Base-by-base conservation (phyloP, 345 rosid genomes). In the Litchi chinensis region DNA sequence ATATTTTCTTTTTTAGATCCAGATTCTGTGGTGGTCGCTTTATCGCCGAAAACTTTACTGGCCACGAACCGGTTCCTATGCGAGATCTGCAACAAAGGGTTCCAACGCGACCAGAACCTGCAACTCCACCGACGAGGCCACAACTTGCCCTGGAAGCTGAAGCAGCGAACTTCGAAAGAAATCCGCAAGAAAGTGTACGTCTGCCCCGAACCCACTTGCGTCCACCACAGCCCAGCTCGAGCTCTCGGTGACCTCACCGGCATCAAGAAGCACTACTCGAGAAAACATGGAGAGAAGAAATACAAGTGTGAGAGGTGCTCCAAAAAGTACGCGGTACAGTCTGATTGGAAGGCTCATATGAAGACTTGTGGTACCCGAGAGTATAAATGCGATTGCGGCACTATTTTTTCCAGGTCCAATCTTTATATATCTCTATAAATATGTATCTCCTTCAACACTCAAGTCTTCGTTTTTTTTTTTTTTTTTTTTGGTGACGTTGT, bases 221-320 rank as follows among this genome's bases (percentile, higher is more conserved):
- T 91, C 16, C 97, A 92, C 82, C 92, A 92, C 78, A 84, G 79
- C 77, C 91, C 94, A 1, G 75, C 88, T 48, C 82, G 97, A 73
- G 97, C 97, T 16, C 92, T 92, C 19, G 97, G 97, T 43, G 97
- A 92, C 79, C 92, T 92, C 54, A 92, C 94, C n/a, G 97, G 94
- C 10, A 91, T 92, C 78, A 92, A 92, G 84, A 92, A 92, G 76
- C 97, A 92, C 84, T 92, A 88, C 75, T 85, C 86, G 80, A 83
- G 97, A 75, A 92, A 92, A 79, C 97, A 92, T 76, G 92, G 94
- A 18, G 97, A 92, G 87, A 92, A 89, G 83, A 92, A 88, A 76
- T 92, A 91, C 91, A 92, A 92, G 86, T 92, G 97, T 66, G 94
- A 92, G 79, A 82, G 92, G 69, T 92, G 97, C 85, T 83, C 92